Base-by-base conservation (phyloP, 1,284 basidiomycete genomes). In the Rhodotorula sp. region DNA sequence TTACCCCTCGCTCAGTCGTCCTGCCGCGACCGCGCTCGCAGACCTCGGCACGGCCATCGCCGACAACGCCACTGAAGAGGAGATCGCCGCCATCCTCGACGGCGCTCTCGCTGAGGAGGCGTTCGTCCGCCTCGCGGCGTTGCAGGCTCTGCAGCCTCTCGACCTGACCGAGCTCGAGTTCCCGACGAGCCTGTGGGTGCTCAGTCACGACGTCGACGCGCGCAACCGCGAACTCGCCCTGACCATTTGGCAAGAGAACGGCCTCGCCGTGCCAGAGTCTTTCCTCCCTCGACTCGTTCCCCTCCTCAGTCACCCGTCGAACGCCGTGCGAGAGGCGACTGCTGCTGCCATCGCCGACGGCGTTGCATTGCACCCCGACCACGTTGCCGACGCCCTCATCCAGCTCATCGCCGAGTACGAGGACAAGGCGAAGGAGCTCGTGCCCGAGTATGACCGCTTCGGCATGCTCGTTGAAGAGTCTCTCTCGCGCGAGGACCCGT, bases 181-280 rank as follows among this genome's bases (percentile, higher is more conserved):
- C 90, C 92, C 90, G 10, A 87, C 91, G 1, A 89, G 92, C 80
- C 82, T 99, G 1, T 94, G 92, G 89, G 87, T 98, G 52, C 91
- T 91, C 5, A 90, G 87, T 72, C 93, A 98, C 78, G 97, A 99
- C 74, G 87, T 87, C 10, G 96, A 99, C 80, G 92, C 93, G 76
- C 92, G 96, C 79, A 97, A 97, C 76, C 89, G 89, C 0, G 85
- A 90, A 58, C 84, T 98, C 54, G 95, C 95, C 14, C 84, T 85
- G 43, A 88, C 90, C 78, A 81, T 94, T 18, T 99, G 95, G 96
- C 94, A 97, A 70, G 97, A 99, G 78, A 99, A 99, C 78, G 95
- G 92, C 18, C 82, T 99, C 51, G 93, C 98, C 79, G 88, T 97
- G 10, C 88, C 91, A 0, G 91, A 92, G 77, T 43, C 81, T 5